Evolutionary conservation across 176 grass and related monocot genomes (phyloP), one percentile per base, ranked within the genome.

Genomic region (Avena eriantha): DNA sequence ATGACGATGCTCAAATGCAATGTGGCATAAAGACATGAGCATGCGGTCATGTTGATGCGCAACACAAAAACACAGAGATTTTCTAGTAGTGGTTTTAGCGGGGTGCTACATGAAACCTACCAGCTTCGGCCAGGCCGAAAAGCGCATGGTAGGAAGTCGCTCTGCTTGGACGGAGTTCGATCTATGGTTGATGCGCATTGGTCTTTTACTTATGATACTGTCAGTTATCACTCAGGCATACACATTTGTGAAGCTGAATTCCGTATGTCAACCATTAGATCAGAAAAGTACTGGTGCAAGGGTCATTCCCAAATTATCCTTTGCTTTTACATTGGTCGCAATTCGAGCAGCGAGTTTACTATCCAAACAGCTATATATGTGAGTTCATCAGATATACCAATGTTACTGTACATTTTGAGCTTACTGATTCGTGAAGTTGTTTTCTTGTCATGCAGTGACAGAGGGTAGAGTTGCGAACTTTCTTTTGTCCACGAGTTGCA

Each of bases 311-410:
- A 77, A 64, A 80, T 43, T 83, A 89, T 87, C 36, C 59, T 82
- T 90, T 84, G 88, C 91, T 87, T 91, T 95, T 86, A 22, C 87
- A 78, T 77, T 95, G 83, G 84, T 95, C 7, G 65, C 58, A 55
- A 89, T 98, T 53, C 90, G 96, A 78, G 96, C 96, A 80, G 92
- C 81, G 63, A 98, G 92, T 87, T 98, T 98, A 76, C 83, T 95
- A 82, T 98, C 96, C 29, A n/a, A 98, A 98, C 84, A 98, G 96
- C 90, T 98, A 94, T 83, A 98, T 98, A 92, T 94, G 96, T 98
- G 87, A 94, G 93, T 92, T 67, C 4, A 12, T 80, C 78, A 87
- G 80, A 86, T 93, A 61, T 83, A 87, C 18, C 77, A 81, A 35
- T 84, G n/a, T 51, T 29, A 69, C 19, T 48, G 14, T 59, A 58